Conservation (phyloP, 2,329 filamentous ascomycete genomes). For the Cercospora sojina region DNA sequence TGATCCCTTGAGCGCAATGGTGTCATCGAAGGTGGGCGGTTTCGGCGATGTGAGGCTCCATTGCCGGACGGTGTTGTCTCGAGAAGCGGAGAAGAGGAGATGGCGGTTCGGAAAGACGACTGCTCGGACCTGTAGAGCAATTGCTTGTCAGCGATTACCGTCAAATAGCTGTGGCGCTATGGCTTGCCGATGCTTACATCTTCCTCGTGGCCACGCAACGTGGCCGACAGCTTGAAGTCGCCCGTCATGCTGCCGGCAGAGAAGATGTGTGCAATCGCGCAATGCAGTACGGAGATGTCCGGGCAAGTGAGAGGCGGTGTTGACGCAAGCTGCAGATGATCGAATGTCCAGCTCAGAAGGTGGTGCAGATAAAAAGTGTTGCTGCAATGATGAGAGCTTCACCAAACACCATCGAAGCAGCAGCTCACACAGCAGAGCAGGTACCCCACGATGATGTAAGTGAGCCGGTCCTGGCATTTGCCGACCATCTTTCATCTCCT, state of each 20-base stretch:
- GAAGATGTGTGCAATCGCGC: not conserved
- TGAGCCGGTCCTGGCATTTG: not conserved
- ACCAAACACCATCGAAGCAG: slow-evolving; percentile 1
- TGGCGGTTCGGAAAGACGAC: slow-evolving; percentile 74
- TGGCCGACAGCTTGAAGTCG: slow-evolving; percentile 91
- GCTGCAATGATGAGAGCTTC: not conserved
- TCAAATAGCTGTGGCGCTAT: not conserved
- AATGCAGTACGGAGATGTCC: not conserved
- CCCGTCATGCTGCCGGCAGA: slow-evolving; percentile 54
- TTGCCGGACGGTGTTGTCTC: slow-evolving; percentile 84
- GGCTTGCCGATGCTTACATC: slow-evolving; percentile 64
- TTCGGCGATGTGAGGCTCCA: slow-evolving; percentile 70
- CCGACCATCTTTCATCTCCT: not conserved
- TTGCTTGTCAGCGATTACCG: slow-evolving; percentile 22
- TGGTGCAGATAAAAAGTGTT: not conserved
- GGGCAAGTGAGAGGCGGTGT: not conserved
- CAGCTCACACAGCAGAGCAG: not conserved
- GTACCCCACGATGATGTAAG: slow-evolving; percentile 1
- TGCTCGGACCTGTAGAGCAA: slow-evolving; percentile 69
- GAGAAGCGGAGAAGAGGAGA: slow-evolving; percentile 77
- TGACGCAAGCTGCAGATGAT: not conserved
- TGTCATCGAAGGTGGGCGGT: slow-evolving; percentile 71
- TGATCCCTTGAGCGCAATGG: slow-evolving; percentile 75
- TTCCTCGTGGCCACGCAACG: slow-evolving; percentile 83
- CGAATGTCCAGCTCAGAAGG: not conserved